Base-by-base conservation (phyloP, 2,329 filamentous ascomycete species). In the Mycocentrospora acerina region DNA sequence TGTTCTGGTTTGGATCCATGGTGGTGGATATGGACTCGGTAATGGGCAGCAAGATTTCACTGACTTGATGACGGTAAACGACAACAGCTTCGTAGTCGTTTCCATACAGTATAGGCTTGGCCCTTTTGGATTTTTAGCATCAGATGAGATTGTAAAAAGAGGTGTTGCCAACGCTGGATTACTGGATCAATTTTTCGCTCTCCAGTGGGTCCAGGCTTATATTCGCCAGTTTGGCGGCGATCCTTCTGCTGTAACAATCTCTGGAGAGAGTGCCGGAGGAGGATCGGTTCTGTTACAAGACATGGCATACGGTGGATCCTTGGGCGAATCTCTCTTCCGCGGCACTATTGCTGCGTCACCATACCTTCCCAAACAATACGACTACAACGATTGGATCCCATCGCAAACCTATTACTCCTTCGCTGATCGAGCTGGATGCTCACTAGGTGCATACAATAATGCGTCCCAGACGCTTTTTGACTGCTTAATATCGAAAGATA, bases 281-380 rank as follows among this genome's bases (percentile, higher is more conserved):
- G 66, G 66, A 2, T 54, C 54, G 1, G 65, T 70, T 2, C 69
- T 70, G 68, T 52, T 70, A 7, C 67, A 61, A 9, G 48, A 57
- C 17, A 66, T 66, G 33, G 57, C 65, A 10, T 60, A 64, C 22
- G 62, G 62, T 11, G 63, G 64, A 2, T 47, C 47, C 3, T 31
- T 53, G 14, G 66, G 65, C 6, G 53, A 53, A 7, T 60, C 62
- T 1, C 47, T 70, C 0, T 71, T 69, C 45, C 41, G 32, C 8
- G 68, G 68, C 37, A 66, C 42, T 3, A 59, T 59, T 8, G 35
- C 73, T 2, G 67, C 69, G 1, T 74, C 69, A 7, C 78, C 79
- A 2, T 82, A 77, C 46, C 67, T 79, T 8, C 76, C 78, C 0
- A 73, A 74, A 37, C 75, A 80, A 45, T 79, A 79, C 54, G 65